These are phyloP conservation scores for Zalaria obscura DNA, from an alignment of 2,329 filamentous ascomycete genomes.

Conservation along the genomic window DNA sequence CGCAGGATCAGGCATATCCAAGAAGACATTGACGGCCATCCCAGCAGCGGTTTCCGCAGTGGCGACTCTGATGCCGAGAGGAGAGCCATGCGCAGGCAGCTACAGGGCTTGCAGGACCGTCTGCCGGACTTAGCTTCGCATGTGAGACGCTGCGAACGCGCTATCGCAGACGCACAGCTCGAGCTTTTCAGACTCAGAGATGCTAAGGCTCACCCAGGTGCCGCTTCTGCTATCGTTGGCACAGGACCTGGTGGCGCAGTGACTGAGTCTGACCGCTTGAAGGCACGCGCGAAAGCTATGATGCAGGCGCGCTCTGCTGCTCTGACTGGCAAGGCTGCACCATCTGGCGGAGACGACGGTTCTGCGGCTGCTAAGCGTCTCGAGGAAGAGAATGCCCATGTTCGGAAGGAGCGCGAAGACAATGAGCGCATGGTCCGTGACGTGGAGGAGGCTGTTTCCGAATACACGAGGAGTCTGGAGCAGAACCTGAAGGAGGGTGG, in stretches of 20 bases:
- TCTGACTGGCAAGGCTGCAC: constrained; percentile 73
- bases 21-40: constrained; percentile 86
- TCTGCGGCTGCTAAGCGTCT: constrained; percentile 68
- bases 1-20: constrained; percentile 81
- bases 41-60: constrained; percentile 55
- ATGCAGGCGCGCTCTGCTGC: constrained; percentile 97
- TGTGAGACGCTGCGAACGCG: constrained; percentile 78
- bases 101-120: constrained; percentile 78
- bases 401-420: constrained; percentile 75
- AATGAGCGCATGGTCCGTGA: constrained; percentile 95
- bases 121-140: constrained; percentile 85
- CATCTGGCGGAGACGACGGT: constrained; percentile 56
- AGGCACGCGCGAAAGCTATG: constrained; percentile 90
- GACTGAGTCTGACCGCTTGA: constrained; percentile 86
- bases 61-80: constrained; percentile 81
- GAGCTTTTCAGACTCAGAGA: constrained; percentile 91
- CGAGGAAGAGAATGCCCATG: constrained; percentile 73
- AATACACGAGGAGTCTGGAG: constrained; percentile 74
- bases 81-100: constrained; percentile 70
- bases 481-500: constrained; percentile 72
- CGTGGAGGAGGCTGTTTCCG: constrained; percentile 88
- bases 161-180: constrained; percentile 79
- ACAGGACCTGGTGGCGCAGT: constrained; percentile 83
- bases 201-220: constrained; percentile 77
- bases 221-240: constrained; percentile 68